Base-by-base conservation (phyloP, 257 asterid species). In the Plantago major region DNA sequence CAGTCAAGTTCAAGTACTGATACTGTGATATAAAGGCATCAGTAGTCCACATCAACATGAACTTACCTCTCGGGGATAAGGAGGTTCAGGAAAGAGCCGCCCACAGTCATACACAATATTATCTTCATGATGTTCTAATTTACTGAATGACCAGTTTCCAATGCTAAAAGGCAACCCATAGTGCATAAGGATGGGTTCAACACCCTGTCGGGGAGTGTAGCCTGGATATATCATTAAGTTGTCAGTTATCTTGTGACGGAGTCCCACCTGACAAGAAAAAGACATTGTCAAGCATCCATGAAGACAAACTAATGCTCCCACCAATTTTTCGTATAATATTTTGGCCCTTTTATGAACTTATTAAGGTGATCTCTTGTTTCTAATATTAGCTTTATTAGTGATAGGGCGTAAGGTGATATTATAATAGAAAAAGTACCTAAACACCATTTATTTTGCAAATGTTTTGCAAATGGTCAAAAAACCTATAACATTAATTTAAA, bases 211-310 rank as follows among this genome's bases (percentile, higher is more conserved):
- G 59, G 99, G 97, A 67, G 71, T 64, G 78, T 93, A 93, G 68
- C 99, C 97, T 10, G 97, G 99, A 83, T 89, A 93, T 56, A 93
- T 85, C 99, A 93, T 93, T 83, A 93, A 70, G 88, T 80, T 79
- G 69, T 85, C 86, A 45, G 70, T 89, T 74, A 87, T 93, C 78
- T 89, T 83, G 87, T 84, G 99, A 47, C 86, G 91, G 67, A 92
- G 97, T 30, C 96, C 95, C 74, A 92, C 99, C 99, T 92, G 87
- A 69, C 22, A 53, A 74, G 51, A 74, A 75, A 80, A 40, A 61
- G 59, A 46, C 56, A 51, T 55, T 62, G 70, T 67, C 68, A 74
- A 57, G 33, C 4, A 33, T 7, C 40, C 3, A 42, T 19, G 30
- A 18, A 56, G 42, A 48, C 43, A 15, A 55, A 28, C 42, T 40